Conservation (phyloP, 106 monocot genomes). For the Dactylorhiza incarnata region DNA sequence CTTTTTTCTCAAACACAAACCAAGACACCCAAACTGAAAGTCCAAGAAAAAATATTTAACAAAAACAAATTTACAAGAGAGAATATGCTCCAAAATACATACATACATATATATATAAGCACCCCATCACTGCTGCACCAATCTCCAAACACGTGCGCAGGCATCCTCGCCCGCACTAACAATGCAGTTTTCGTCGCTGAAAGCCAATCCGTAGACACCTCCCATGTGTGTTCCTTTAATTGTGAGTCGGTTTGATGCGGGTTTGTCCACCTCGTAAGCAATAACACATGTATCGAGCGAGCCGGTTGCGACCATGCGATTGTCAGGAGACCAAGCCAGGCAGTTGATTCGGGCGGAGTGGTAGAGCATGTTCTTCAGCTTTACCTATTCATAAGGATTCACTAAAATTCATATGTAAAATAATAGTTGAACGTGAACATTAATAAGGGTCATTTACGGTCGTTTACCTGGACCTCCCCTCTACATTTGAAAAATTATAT, state of each 20-base stretch:
- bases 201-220: constrained; percentile 84
- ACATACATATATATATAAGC: no score
- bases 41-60: no score
- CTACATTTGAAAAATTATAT: no score
- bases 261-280: constrained; percentile 73
- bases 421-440: background rate
- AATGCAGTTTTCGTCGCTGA: constrained; percentile 48
- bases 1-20: no score
- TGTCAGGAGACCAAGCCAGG: constrained; percentile 90
- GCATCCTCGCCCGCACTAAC: constrained; percentile 92
- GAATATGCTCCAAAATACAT: no score
- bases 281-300: constrained; percentile 87
- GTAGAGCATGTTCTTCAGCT: constrained; percentile 95
- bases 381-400: constrained; percentile 41
- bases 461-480: no score
- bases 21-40: no score
- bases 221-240: constrained; percentile 94
- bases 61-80: no score
- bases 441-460: no score
- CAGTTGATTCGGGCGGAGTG: constrained; percentile 94
- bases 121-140: constrained; percentile 14
- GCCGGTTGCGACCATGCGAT: constrained; percentile 73
- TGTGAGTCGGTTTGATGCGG: constrained; percentile 58
- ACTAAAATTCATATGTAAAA: background rate
- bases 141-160: constrained; percentile 78